Conservation (phyloP, 371 early-diverging fungal species). For the Mucor piriformis region DNA sequence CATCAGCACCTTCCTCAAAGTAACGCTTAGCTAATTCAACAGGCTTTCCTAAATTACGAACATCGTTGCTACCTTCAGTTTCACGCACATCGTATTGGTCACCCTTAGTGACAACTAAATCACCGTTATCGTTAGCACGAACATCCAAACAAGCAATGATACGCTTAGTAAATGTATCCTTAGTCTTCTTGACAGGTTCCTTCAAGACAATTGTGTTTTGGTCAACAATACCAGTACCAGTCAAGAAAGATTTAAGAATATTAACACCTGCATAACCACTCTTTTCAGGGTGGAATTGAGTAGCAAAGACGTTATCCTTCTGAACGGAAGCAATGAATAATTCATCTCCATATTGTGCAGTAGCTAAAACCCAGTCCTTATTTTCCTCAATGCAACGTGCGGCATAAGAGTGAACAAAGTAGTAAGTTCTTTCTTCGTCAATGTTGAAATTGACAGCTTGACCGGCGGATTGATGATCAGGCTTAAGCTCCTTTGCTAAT, state of each 20-base stretch:
- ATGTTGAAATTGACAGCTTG: constrained; percentile 45
- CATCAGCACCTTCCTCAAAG: constrained; percentile 96
- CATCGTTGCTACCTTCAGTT: constrained; percentile 63
- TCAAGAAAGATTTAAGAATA: constrained; percentile 81
- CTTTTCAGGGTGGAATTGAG: constrained; percentile 99
- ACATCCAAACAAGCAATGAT: constrained; percentile 98
- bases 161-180: constrained; percentile 79
- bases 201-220: constrained; percentile 28
- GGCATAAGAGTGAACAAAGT: constrained; percentile 97
- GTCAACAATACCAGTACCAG: constrained; percentile 47
- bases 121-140: constrained; percentile 93
- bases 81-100: constrained; percentile 98
- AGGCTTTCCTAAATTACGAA: constrained; percentile 97
- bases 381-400: constrained; percentile 62
- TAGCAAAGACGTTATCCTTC: constrained; percentile 88
- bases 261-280: constrained; percentile 88
- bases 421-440: constrained; percentile 68
- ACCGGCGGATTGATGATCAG: constrained; percentile 16
- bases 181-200: constrained; percentile 31
- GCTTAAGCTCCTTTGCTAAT: constrained; percentile 30
- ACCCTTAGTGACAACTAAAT: constrained; percentile 97
- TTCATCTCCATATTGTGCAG: constrained; percentile 88
- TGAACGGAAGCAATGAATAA: constrained; percentile 83
- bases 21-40: constrained; percentile 92
- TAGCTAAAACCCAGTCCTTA: constrained; percentile 71